Conservation (phyloP, 306 rosid genomes). For the Vicia villosa region DNA sequence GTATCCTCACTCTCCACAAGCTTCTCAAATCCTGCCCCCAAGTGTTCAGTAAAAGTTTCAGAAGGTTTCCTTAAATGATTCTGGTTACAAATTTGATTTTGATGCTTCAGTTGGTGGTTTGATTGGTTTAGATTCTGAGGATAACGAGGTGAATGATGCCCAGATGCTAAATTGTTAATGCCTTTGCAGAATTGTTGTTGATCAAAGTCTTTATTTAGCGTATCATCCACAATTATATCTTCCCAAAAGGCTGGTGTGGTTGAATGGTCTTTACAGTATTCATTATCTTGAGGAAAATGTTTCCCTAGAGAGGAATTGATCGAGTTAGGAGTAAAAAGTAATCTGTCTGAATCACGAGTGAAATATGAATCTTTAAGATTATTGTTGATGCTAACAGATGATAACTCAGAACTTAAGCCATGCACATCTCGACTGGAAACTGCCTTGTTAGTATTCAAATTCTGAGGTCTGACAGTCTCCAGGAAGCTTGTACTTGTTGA, state of each 20-base stretch:
- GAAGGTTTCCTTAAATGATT: constrained; percentile 29
- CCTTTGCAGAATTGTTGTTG: constrained; percentile 31
- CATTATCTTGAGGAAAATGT: constrained; percentile 41
- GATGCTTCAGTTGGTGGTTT: constrained; percentile 36
- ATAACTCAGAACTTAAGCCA: constrained; percentile 42
- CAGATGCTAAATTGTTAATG: constrained; percentile 28
- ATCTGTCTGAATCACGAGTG: constrained; percentile 31
- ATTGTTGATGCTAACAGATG: constrained; percentile 37
- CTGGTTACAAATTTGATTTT: constrained; percentile 42
- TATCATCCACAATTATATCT: constrained; percentile 46
- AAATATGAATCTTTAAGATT: constrained; percentile 39
- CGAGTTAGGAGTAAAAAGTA: constrained; percentile 22
- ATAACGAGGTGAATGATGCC: constrained; percentile 25
- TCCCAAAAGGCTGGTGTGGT: constrained; percentile 48
- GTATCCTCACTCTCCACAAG: constrained; percentile 31
- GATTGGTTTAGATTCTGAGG: constrained; percentile 38
- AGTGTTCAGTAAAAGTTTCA: constrained; percentile 28
- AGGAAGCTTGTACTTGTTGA: constrained; percentile 19
- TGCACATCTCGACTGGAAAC: constrained; percentile 37
- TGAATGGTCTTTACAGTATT: constrained; percentile 36
- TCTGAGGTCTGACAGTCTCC: constrained; percentile 29
- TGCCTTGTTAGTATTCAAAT: constrained; percentile 33
- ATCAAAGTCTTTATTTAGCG: constrained; percentile 34
- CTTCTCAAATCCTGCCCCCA: constrained; percentile 33
- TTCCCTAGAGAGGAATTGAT: constrained; percentile 31